Conservation (phyloP, 208 protist genomes). For the Vickermania spadyakhi region DNA sequence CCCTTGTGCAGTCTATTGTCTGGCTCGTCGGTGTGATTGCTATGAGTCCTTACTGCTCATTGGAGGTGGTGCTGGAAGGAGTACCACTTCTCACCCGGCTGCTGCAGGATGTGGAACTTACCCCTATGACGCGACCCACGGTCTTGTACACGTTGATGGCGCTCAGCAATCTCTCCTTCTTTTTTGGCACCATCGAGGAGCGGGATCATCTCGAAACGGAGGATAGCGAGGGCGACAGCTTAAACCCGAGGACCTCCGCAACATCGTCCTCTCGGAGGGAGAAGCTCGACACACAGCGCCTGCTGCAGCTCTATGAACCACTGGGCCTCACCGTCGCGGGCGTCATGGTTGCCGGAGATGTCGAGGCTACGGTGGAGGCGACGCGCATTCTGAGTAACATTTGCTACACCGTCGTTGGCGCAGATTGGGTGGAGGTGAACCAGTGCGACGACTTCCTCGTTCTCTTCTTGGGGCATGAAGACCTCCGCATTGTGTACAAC, state of each 20-base stretch:
- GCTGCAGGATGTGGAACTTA: constrained; percentile 30
- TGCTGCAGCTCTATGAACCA: constrained; percentile 30
- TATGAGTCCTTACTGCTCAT: constrained; percentile 35
- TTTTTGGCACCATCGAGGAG: constrained; percentile 44
- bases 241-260: neutral
- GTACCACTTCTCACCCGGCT: constrained; percentile 30
- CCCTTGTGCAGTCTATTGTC: constrained; percentile 42
- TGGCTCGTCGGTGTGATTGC: constrained; percentile 65
- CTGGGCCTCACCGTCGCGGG: constrained; percentile 47
- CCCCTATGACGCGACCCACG: constrained; percentile 21
- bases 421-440: constrained; percentile 75
- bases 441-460: constrained; percentile 72
- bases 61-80: constrained; percentile 27
- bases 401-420: constrained; percentile 65
- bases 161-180: constrained; percentile 75
- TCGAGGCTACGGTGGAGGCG: constrained; percentile 66
- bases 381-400: constrained; percentile 71
- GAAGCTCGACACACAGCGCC: neutral
- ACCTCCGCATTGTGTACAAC: constrained; percentile 75
- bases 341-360: constrained; percentile 64
- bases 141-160: constrained; percentile 71
- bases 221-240: neutral
- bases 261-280: neutral
- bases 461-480: constrained; percentile 70
- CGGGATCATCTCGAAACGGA: neutral